Conservation (phyloP, 257 asterid genomes). For the Ocimum tenuiflorum region DNA sequence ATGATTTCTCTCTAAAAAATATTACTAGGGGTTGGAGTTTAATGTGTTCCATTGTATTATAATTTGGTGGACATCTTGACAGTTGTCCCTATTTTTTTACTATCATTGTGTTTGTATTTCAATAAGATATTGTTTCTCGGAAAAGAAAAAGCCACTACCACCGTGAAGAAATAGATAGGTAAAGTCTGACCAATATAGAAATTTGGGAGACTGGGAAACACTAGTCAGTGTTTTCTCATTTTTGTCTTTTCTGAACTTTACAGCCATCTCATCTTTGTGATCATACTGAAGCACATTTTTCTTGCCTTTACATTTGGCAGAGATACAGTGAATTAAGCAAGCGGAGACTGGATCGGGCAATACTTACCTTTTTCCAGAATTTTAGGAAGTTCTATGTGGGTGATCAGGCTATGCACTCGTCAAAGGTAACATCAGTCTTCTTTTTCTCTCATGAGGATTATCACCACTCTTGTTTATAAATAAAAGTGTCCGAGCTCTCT, state of each 20-base stretch:
- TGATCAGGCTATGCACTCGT: conserved; percentile 96
- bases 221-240: not conserved
- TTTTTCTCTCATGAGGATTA: conserved; percentile 5
- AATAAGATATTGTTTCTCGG: not conserved
- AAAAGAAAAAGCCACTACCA: not conserved
- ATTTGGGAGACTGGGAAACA: not conserved
- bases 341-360: conserved; percentile 94
- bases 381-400: conserved; percentile 92
- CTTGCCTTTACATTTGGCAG: conserved; percentile 38
- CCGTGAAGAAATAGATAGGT: not conserved
- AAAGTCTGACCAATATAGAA: no score
- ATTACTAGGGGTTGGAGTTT: not conserved
- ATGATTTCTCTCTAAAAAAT: not conserved
- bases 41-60: not conserved
- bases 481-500: conserved; percentile 16
- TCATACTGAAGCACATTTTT: conserved; percentile 25
- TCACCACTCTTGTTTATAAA: conserved; percentile 21
- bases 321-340: conserved; percentile 83
- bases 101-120: not conserved
- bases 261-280: not conserved
- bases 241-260: not conserved
- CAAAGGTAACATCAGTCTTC: conserved; percentile 53
- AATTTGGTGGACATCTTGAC: not conserved
- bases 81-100: not conserved
- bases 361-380: conserved; percentile 83